Evolutionary conservation across 1,139 yeast species (phyloP).

Genomic region (Torulaspora pretoriensis): DNA sequence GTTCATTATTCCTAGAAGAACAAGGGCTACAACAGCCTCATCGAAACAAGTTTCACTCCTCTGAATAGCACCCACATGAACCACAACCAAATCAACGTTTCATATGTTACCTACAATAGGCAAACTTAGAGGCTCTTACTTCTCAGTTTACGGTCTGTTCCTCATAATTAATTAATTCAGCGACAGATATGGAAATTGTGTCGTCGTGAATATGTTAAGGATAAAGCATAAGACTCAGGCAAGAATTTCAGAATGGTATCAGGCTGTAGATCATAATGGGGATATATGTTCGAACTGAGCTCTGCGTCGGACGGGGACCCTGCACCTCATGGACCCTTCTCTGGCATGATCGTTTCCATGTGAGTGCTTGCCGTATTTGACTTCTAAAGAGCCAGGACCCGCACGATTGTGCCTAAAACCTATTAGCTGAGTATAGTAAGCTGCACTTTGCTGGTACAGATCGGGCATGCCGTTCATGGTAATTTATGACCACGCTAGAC

Average conservation of each 20-base stretch:
- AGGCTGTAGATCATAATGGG: background rate
- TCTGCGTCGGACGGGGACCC: background rate
- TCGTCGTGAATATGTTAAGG: background rate
- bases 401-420: background rate
- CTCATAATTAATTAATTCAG: background rate
- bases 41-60: background rate
- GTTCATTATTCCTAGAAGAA: background rate
- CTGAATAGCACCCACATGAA: background rate
- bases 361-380: background rate
- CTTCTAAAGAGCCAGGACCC: background rate
- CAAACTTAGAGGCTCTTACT: background rate
- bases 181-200: conserved; percentile 7
- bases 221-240: background rate
- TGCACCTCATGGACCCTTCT: background rate
- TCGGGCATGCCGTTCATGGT: no score
- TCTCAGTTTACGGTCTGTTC: background rate
- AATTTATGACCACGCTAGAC: no score
- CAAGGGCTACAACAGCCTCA: background rate
- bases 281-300: background rate
- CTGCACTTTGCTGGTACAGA: background rate
- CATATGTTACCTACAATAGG: background rate
- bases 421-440: background rate
- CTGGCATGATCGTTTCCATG: background rate
- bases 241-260: conserved; percentile 1
- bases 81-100: background rate